A percentile compares a stretch with the other conserved stretches of the same genome.
Conservation (phyloP, 331 rosid genomes). For the Cydonia oblonga region DNA sequence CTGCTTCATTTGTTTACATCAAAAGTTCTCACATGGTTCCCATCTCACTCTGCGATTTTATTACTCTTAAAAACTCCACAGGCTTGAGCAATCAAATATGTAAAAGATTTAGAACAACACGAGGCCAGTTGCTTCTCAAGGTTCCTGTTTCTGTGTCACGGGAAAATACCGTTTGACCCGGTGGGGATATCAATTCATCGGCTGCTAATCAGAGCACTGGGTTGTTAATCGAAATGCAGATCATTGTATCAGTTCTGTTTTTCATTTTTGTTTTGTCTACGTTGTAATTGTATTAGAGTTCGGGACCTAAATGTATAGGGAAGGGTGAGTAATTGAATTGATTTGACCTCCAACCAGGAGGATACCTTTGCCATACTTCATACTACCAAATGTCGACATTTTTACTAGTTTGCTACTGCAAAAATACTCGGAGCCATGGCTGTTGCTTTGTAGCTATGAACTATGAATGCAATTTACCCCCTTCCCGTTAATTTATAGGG, state of each 20-base stretch:
- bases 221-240: background rate
- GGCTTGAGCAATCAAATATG: conserved; percentile 33
- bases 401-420: background rate
- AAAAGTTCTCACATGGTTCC: background rate
- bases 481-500: too few species aligned
- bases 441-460: too few species aligned
- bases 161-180: background rate
- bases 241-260: conserved; percentile 2
- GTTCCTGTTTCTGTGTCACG: conserved; percentile 4
- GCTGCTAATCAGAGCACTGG: background rate
- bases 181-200: background rate
- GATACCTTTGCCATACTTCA: background rate
- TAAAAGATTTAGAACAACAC: conserved; percentile 2
- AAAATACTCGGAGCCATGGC: too few species aligned
- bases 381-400: too few species aligned
- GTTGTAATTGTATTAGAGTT: conserved; percentile 9
- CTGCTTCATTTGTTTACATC: background rate
- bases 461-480: too few species aligned
- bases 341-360: background rate
- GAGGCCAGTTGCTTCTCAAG: conserved; percentile 18
- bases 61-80: conserved; percentile 8
- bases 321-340: background rate
- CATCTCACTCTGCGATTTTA: background rate
- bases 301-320: background rate
- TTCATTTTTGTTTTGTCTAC: too few species aligned